Evolutionary conservation across 495 filamentous ascomycete genomes (phyloP), one percentile per base, ranked within the genome.

Genomic region (Aspergillus haitiensis): DNA sequence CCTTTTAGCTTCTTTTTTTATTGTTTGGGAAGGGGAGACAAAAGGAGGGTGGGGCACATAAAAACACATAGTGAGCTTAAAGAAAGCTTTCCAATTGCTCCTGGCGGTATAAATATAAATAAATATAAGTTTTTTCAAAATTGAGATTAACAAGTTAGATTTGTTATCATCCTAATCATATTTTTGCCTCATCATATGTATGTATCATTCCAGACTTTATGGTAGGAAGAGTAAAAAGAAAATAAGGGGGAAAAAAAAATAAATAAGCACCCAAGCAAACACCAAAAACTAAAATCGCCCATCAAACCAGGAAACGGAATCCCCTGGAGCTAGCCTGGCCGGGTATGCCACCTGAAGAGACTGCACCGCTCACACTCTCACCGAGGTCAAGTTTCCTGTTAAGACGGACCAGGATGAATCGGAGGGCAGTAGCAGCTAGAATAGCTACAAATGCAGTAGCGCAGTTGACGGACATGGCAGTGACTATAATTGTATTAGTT

Each of bases 381-480:
- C 72, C 72, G n/a, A 75, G 52, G 42, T 90, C 89, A 12, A 93
- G 77, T 72, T 86, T 89, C 76, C 81, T 84, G 60, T 95, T 95
- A 59, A 90, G 65, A 45, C 83, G 69, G n/a, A 81, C 79, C 6
- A 95, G 78, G 13, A 89, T 82, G 42, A 88, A 76, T 1, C 88
- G 74, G 61, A 93, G 70, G 1, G 83, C 66, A 0, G 85, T 85
- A 2, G 90, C 88, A 36, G 83, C 75, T 21, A 84, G 48, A 36
- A 93, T 88, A 1, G 89, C 84, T 44, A 92, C 70, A 21, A 85
- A 78, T 0, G 83, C 82, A 37, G 84, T 91, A 3, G 71, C 81
- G 62, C 85, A 89, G 69, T 93, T 91, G 58, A 92, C 88, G 2
- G 78, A 74, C 83, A 93, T 90, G 6, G 91, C 89, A 11, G 88